Base-by-base conservation (phyloP, 2,329 filamentous ascomycete species). In the Ophiocordyceps robertsii region DNA sequence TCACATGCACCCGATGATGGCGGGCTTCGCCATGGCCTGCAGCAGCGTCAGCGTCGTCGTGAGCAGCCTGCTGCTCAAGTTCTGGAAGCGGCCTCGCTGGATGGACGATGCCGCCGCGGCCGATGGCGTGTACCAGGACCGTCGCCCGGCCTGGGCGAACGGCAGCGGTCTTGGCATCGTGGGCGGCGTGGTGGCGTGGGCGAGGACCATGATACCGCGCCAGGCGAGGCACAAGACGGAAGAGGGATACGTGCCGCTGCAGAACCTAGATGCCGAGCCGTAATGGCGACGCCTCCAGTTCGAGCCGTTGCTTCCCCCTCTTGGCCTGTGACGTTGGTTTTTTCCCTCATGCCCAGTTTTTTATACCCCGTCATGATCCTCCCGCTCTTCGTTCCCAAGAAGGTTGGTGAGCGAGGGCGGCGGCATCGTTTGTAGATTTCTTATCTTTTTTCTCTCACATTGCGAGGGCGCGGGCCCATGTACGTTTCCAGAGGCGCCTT, bases 1-100 rank as follows among this genome's bases (percentile, higher is more conserved):
- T 46, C 81, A 88, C 54, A 69, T 96, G 49, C 92, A 94, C 51
- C 89, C 92, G 21, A 90, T 96, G 81, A 88, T 89, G 40, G 92
- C 92, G 1, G 89, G 88, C 17, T 87, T 85, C 4, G 92, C 92
- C 40, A 96, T 98, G 89, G 90, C 89, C 2, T 78, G 75, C 49
- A 92, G 84, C 44, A 90, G 83, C 50, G 87, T 98, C 38, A 92
- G 83, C 46, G 92, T 98, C 4, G 90, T 96, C 1, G 69, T 81
- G 6, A 89, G 82, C 59, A 87, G 81, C 51, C 66, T 98, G 43
- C 70, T 94, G 33, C 69, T 98, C 47, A 93, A 87, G 59, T 80
- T 86, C 58, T 96, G 90, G 89, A 76, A 69, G 48, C 70, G 89
- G 14, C 92, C 92, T 0, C 64, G 65, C 29, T 96, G 88, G 88